phyloP scores from a whole-genome alignment of 2,329 filamentous ascomycete species.

The Phialocephala subalpina region DNA sequence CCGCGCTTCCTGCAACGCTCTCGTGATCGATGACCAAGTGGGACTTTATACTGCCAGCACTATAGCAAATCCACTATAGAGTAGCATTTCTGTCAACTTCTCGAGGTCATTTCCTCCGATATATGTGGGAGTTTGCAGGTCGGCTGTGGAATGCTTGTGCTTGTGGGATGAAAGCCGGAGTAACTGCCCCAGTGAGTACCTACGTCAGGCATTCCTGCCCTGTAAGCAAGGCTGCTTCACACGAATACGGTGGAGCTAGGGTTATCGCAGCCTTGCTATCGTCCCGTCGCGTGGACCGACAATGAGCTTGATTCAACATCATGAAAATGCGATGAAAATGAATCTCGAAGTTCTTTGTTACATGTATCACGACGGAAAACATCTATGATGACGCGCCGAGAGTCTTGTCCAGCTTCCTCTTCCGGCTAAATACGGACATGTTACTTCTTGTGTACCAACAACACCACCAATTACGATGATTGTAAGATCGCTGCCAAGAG shows the following conservation, averaged over 20 bases:
- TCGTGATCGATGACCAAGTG: conserved; percentile 9
- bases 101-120: conserved; percentile 16
- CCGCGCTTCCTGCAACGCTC: conserved; percentile 8
- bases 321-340: conserved; percentile 16
- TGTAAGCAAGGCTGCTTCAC: conserved; percentile 9
- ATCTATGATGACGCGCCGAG: conserved; percentile 27
- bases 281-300: conserved; percentile 17
- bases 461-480: conserved; percentile 31
- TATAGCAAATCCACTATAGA: neutral
- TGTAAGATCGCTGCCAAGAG: conserved; percentile 23
- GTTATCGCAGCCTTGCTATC: conserved; percentile 9
- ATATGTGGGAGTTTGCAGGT: neutral
- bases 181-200: neutral
- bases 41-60: conserved; percentile 5
- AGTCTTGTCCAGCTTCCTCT: conserved; percentile 15
- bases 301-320: conserved; percentile 31
- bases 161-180: neutral
- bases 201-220: conserved; percentile 19
- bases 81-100: conserved; percentile 17
- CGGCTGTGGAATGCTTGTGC: neutral
- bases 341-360: conserved; percentile 13
- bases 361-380: conserved; percentile 4
- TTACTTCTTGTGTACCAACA: conserved; percentile 21
- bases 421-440: conserved; percentile 28
- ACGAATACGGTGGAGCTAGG: neutral